Base-by-base conservation (phyloP, 306 rosid species). In the Echinosophora koreensis region DNA sequence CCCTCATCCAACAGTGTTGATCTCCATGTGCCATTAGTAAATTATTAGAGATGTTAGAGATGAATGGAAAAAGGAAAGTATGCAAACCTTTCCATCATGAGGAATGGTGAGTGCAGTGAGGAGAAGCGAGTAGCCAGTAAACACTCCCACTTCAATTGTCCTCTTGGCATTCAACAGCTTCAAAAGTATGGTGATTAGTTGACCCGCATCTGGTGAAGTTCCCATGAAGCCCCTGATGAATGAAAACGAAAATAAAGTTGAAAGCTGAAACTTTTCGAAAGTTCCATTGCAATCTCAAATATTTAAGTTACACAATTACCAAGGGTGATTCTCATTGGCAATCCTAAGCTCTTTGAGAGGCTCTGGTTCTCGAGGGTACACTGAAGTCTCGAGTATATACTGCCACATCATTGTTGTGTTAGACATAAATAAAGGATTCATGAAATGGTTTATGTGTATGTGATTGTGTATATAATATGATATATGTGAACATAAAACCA, bases 111-210 rank as follows among this genome's bases (percentile, higher is more conserved):
- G 91, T 66, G 91, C 93, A 0, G 96, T 89, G 73, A 87, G 90
- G 73, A 89, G 96, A 81, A 87, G 90, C 67, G 93, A 87, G 77
- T 91, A 89, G 63, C 93, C 91, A 1, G 90, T 88, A 35, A 82
- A 91, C 37, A 87, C 93, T 58, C 91, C 97, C 6, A 89, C 71
- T 75, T 87, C 89, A 66, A 89, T 89, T 0, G 91, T 88, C 57
- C 39, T 81, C 63, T 81, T 78, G 17, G 88, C 85, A 73, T 68
- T 81, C n/a, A 73, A 1, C 1, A 85, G 50, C 69, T 85, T 66
- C 74, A 81, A 62, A 35, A 85, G 42, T 50, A 81, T 1, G 8
- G 76, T 71, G 14, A 85, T 62, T 6, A 77, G 63, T 49, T 85
- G 81, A 8, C 88, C 80, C 5, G 60, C 79, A 74, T 81, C 81